Evolutionary conservation across 306 rosid genomes (phyloP).

Genomic region (Pachyrhizus erosus): DNA sequence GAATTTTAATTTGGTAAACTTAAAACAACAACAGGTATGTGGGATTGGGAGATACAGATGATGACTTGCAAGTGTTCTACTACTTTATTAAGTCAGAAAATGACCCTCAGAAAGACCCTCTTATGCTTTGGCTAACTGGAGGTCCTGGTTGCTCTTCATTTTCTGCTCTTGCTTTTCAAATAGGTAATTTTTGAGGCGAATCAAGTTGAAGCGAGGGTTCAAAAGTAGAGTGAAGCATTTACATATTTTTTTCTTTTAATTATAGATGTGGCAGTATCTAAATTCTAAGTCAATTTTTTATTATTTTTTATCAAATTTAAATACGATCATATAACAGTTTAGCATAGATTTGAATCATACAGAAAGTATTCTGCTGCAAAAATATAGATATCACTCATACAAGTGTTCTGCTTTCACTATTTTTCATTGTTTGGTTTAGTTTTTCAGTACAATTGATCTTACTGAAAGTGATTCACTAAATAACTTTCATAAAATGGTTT

Average conservation of each 20-base stretch:
- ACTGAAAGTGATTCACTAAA: too few relatives aligned
- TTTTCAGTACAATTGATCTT: too few relatives aligned
- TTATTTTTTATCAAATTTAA: not conserved
- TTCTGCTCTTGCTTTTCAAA: conserved; percentile 48
- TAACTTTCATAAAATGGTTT: not conserved
- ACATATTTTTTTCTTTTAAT: not conserved
- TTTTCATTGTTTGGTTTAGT: too few relatives aligned
- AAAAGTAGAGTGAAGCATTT: not conserved
- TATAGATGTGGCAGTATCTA: not conserved
- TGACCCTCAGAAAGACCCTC: conserved; percentile 61
- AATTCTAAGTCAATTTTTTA: not conserved
- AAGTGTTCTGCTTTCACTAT: too few relatives aligned
- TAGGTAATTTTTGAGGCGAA: conserved; percentile 44
- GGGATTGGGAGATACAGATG: conserved; percentile 60
- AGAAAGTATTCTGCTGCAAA: too few relatives aligned
- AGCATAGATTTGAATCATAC: too few relatives aligned
- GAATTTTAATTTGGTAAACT: not conserved
- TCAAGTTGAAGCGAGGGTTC: not conserved
- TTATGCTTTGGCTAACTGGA: conserved; percentile 71
- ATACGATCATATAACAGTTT: too few relatives aligned
- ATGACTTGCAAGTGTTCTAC: conserved; percentile 62
- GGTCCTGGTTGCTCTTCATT: conserved; percentile 73
- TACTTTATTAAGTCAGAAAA: conserved; percentile 65
- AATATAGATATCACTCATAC: too few relatives aligned
- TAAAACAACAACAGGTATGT: conserved; percentile 47